A percentile compares a stretch with the other conserved stretches of the same genome.
Conservation (phyloP, 768 basidiomycete genomes). For the Cystobasidium tubakii region DNA sequence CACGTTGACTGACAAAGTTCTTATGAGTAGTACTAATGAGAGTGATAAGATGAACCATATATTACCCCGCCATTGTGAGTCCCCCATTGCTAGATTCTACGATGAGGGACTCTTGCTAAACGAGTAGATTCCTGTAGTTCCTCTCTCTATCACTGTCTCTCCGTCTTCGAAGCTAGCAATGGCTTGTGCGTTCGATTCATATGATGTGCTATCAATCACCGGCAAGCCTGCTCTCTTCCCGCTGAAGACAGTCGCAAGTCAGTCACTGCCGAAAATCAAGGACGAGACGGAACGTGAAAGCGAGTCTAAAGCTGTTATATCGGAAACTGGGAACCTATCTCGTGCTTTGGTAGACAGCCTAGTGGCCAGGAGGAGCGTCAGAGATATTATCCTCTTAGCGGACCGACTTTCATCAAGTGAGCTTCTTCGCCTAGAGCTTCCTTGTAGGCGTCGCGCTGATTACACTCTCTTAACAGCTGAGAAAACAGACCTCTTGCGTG, state of each 20-base stretch:
- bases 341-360: neutral
- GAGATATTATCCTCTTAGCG: neutral
- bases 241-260: neutral
- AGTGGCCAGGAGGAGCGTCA: neutral
- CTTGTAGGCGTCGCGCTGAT: neutral
- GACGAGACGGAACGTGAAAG: neutral
- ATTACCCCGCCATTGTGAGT: neutral
- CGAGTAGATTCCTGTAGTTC: neutral
- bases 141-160: neutral
- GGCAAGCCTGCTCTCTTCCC: constrained; percentile 4
- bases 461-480: neutral
- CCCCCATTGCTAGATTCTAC: too few species aligned
- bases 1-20: too few species aligned
- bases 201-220: neutral
- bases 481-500: neutral
- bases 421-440: neutral
- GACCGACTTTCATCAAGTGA: neutral
- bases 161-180: neutral
- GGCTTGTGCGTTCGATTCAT: neutral
- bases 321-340: neutral
- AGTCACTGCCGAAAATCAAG: neutral
- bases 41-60: neutral
- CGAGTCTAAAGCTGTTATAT: neutral
- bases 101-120: too few species aligned
- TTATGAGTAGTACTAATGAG: neutral